Evolutionary conservation across 2,329 filamentous ascomycete genomes (phyloP).

Genomic region (Alternaria sp.): DNA sequence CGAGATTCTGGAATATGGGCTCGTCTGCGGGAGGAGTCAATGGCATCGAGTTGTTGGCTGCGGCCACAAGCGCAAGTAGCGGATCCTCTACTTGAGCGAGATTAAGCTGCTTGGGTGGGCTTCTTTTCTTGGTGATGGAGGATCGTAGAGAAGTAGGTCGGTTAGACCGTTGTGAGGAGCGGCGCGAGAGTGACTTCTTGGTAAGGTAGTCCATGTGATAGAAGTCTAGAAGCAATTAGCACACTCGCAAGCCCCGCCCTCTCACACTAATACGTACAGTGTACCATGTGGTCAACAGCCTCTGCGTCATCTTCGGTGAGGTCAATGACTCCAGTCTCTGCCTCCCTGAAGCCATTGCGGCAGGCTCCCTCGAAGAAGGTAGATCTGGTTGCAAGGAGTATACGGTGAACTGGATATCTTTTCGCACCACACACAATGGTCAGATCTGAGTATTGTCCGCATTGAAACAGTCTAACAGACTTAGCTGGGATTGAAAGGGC

Average conservation of each 20-base stretch:
- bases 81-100: conserved; percentile 50
- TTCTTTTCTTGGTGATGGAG: conserved; percentile 23
- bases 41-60: conserved; percentile 33
- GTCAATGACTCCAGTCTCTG: conserved; percentile 50
- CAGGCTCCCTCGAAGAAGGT: conserved; percentile 57
- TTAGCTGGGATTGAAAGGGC: conserved; percentile 31
- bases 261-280: conserved; percentile 44
- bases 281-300: conserved; percentile 54
- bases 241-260: conserved; percentile 7
- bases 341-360: conserved; percentile 50
- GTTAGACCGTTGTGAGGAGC: conserved; percentile 41
- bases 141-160: conserved; percentile 31
- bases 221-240: conserved; percentile 47
- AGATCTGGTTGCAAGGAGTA: conserved; percentile 59
- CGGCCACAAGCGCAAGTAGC: conserved; percentile 46
- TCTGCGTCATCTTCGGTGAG: conserved; percentile 53
- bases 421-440: conserved; percentile 57
- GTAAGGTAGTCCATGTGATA: conserved; percentile 54
- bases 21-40: conserved; percentile 41
- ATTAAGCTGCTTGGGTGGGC: conserved; percentile 40
- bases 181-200: conserved; percentile 44
- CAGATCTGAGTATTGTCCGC: conserved; percentile 58
- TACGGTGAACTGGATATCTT: conserved; percentile 59
- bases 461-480: conserved; percentile 49
- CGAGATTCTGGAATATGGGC: conserved; percentile 29